Conservation (phyloP, 176 grass and related monocot genomes). For the Elaeis guineensis region DNA sequence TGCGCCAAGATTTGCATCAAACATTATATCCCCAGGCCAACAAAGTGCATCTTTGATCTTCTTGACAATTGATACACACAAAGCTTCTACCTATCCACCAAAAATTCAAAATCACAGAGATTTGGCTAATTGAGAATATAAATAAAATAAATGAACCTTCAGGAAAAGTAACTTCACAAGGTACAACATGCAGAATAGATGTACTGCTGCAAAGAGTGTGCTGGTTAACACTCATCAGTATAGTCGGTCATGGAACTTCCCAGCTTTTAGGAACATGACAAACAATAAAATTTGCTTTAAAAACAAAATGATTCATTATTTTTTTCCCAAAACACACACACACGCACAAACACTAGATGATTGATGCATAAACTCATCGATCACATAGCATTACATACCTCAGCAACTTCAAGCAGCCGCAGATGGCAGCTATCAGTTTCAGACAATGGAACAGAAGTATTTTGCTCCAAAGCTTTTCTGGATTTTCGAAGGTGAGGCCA, state of each 20-base stretch:
- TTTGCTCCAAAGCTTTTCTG: conserved; percentile 29
- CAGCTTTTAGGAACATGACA: no score
- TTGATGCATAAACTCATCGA: no score
- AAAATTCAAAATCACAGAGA: conserved; percentile 3
- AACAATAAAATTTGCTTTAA: no score
- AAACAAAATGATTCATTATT: no score
- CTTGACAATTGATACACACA: conserved; percentile 52
- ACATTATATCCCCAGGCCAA: conserved; percentile 48
- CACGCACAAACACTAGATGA: no score
- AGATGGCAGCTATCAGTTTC: conserved; percentile 36
- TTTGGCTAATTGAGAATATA: background rate
- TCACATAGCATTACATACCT: conserved; percentile 35
- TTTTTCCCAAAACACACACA: no score
- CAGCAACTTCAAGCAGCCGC: conserved; percentile 31
- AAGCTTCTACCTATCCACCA: conserved; percentile 42
- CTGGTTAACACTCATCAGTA: no score
- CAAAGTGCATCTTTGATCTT: conserved; percentile 62
- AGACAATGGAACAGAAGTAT: conserved; percentile 31
- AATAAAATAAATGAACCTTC: no score
- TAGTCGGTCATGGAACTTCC: no score
- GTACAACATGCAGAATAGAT: no score
- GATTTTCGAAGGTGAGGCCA: conserved; percentile 30
- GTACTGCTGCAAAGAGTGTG: no score
- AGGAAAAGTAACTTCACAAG: no score
- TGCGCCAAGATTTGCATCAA: conserved; percentile 52